Base-by-base conservation (phyloP, 2,329 filamentous ascomycete species). In the Chaetomium strumarium region DNA sequence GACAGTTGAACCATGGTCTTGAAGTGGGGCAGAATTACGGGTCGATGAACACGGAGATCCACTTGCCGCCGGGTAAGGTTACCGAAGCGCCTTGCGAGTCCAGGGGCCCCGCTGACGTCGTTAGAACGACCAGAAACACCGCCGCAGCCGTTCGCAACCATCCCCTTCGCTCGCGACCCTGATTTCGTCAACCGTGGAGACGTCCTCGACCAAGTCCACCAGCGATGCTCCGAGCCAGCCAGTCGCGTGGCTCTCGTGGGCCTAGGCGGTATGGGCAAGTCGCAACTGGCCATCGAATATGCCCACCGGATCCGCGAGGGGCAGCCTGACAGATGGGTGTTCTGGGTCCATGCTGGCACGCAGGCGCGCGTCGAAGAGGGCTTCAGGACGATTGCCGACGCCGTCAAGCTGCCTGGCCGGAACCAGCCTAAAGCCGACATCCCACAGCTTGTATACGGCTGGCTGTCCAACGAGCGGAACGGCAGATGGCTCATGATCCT, bases 401-500 rank as follows among this genome's bases (percentile, higher is more conserved):
- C 51, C 1, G 59, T 65, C 30, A 57, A 59, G 0, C 57, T 72
- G 0, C 43, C 56, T 0, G 60, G 58, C 0, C 51, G 63, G 2
- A 45, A 66, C 1, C 51, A 67, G 2, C 45, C 63, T 0, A 45
- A 57, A 0, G 57, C 51, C 1, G 42, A 68, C 20, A 53, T 63
- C 2, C 52, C 61, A 0, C 33, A 45, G 6, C 56, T 63, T 0
- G 64, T 72, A 0, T 51, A 53, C 41, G 24, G 37, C 10, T 72
- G 67, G 68, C 59, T 72, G 3, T 58, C 57, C 1, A 57, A 61
- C 16, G 56, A 63, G 41, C 29, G 16, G 17, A 61, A 66, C 38
- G 61, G 63, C 11, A 52, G 42, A 19, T 73, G 69, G 70, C 17
- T 65, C 13, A 58, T 72, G 34, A 56, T 72, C 33, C 60, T 73